Evolutionary conservation across 371 early-diverging fungal species (phyloP).

Genomic region (Mucor ambiguus): DNA sequence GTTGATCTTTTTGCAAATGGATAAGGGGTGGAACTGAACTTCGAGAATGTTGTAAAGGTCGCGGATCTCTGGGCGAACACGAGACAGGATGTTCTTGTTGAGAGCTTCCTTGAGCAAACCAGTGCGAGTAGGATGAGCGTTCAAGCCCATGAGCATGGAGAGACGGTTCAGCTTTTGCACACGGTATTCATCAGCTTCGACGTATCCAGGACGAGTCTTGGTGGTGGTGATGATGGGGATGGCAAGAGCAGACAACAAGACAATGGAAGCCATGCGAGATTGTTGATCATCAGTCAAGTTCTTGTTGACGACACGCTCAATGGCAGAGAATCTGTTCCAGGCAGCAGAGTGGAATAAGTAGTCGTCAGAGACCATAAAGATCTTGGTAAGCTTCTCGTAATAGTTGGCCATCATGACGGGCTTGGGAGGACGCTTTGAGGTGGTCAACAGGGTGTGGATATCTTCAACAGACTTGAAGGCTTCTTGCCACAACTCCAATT

Average conservation of each 20-base stretch:
- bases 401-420: conserved; percentile 95
- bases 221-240: conserved; percentile 87
- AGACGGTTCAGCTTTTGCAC: conserved; percentile 80
- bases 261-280: conserved; percentile 86
- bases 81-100: conserved; percentile 81
- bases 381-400: conserved; percentile 95
- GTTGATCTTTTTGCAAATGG: conserved; percentile 94
- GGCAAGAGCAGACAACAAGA: conserved; percentile 90
- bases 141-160: conserved; percentile 85
- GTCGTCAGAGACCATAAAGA: conserved; percentile 96
- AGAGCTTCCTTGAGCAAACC: conserved; percentile 88
- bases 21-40: conserved; percentile 97
- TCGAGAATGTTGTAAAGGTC: conserved; percentile 94
- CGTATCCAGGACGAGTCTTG: conserved; percentile 67
- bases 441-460: conserved; percentile 90
- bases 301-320: conserved; percentile 76
- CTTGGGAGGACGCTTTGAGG: conserved; percentile 92
- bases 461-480: conserved; percentile 97
- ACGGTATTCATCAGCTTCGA: conserved; percentile 86
- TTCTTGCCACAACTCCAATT: conserved; percentile 98
- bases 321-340: conserved; percentile 90
- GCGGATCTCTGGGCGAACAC: conserved; percentile 88
- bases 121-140: conserved; percentile 87
- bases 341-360: conserved; percentile 97
- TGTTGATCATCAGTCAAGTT: conserved; percentile 72